Base-by-base conservation (phyloP, 768 basidiomycete genomes). In the Pilatotrama ljubarskyi region DNA sequence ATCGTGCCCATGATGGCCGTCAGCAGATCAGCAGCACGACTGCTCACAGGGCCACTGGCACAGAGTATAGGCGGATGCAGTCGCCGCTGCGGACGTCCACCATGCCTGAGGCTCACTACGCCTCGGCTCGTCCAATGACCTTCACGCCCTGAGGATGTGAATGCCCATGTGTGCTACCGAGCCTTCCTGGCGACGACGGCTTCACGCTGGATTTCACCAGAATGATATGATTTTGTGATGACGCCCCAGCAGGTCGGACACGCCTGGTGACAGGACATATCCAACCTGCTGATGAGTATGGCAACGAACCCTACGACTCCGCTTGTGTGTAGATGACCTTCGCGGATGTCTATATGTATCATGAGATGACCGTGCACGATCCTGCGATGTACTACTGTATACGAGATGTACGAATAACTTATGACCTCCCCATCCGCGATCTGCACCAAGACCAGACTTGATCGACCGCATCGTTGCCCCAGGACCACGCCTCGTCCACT, bases 401-500 rank as follows among this genome's bases (percentile, higher is more conserved):
- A 51, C 41, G 25, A 32, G 29, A 32, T 51, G 59, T 51, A 46
- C 53, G 15, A 58, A 60, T 55, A 56, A 44, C 26, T 62, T 51
- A 66, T 32, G 56, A 46, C 24, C 65, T 62, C 7, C 61, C 48
- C 5, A 64, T 5, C 41, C 66, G 49, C 41, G 47, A 48, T 15
- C 61, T 42, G 20, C 50, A 55, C 61, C 61, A 63, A 2, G 61
- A 58, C 17, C 51, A 10, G 3, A 35, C 47, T 8, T 44, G 59
- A 22, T 61, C 52, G 13, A 61, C 46, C 35, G 61, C 46, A 43
- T 58, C 46, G 29, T 52, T 64, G 6, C 64, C 64, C 67, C 64
- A 68, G 2, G 53, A 59, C 62, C 70, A 68, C 3, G 62, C 61
- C 51, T 70, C 67, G 41, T 71, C 70, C 1, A 69, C 55, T 1